phyloP scores from a whole-genome alignment of 2,329 filamentous ascomycete species.

The Aschersonia sp. region DNA sequence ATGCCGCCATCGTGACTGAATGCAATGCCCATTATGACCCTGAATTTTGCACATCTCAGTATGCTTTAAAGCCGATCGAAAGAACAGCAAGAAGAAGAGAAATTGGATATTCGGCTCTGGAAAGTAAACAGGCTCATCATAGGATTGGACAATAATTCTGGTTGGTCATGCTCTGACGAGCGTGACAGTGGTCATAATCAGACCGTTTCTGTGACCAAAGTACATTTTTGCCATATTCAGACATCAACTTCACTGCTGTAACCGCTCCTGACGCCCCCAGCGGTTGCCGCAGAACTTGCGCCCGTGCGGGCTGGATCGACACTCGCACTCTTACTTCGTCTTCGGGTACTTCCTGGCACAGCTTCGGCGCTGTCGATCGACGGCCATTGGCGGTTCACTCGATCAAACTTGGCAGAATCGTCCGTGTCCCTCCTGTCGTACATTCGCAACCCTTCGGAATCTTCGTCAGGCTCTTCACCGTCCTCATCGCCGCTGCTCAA shows the following conservation, averaged over 20 bases:
- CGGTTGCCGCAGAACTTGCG: conserved; percentile 25
- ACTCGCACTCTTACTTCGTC: conserved; percentile 17
- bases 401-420: neutral
- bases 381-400: conserved; percentile 4
- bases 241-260: conserved; percentile 13
- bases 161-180: neutral
- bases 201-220: neutral
- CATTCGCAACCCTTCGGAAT: conserved; percentile 11
- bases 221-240: neutral
- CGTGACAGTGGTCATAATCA: neutral
- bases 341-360: conserved; percentile 15
- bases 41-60: no score
- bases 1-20: no score
- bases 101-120: no score
- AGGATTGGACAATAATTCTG: no score
- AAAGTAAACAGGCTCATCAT: no score
- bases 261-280: conserved; percentile 22
- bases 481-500: conserved; percentile 27
- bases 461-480: conserved; percentile 23
- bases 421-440: conserved; percentile 10
- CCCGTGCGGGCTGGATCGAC: conserved; percentile 12
- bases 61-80: no score
- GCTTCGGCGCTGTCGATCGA: conserved; percentile 18
- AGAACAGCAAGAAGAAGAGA: no score
- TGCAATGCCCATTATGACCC: no score